Conservation (phyloP, 371 early-diverging fungal species). For the Rhizopus sp. region DNA sequence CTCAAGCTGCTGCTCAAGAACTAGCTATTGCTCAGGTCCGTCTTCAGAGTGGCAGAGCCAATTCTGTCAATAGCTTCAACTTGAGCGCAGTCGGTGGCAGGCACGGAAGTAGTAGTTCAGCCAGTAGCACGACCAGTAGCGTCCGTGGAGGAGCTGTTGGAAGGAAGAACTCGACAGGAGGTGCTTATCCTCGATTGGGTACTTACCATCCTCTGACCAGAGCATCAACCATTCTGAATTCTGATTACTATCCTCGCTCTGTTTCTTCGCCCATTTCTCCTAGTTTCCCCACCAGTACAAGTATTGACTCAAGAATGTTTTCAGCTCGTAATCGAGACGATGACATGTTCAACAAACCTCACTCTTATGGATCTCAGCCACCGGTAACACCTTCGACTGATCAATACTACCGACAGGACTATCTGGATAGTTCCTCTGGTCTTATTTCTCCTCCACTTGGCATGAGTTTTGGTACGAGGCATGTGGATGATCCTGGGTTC, state of each 20-base stretch:
- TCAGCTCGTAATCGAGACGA: not conserved
- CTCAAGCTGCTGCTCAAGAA: conserved; percentile 31
- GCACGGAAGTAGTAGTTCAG: conserved; percentile 10
- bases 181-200: not conserved
- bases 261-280: not conserved
- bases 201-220: not conserved
- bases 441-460: not conserved
- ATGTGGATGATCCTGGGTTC: conserved; percentile 37
- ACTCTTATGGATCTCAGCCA: conserved; percentile 1
- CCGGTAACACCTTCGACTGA: conserved; percentile 8
- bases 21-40: conserved; percentile 32
- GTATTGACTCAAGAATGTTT: conserved; percentile 5
- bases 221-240: not conserved
- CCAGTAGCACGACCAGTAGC: conserved; percentile 23
- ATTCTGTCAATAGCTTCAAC: conserved; percentile 3
- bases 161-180: not conserved
- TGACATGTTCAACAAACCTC: conserved; percentile 4
- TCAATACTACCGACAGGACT: conserved; percentile 3
- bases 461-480: not conserved
- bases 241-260: not conserved
- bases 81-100: conserved; percentile 18
- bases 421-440: not conserved
- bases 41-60: conserved; percentile 17
- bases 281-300: not conserved
- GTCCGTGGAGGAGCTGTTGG: not conserved